phyloP scores from a whole-genome alignment of 208 protist species.

The Porcisia deanei region DNA sequence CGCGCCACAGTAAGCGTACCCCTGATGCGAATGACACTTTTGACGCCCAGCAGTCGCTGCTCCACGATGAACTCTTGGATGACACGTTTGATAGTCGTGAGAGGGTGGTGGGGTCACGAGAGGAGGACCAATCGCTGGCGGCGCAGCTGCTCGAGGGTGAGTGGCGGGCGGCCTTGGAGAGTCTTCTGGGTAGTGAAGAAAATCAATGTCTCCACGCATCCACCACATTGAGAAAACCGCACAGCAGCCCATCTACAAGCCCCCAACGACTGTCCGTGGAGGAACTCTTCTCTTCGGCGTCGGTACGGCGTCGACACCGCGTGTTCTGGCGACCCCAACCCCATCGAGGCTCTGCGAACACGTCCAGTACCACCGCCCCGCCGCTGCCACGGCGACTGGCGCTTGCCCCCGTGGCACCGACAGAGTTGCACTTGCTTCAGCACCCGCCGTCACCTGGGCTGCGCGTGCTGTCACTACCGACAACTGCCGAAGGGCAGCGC shows the following conservation, averaged over 20 bases:
- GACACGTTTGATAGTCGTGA: neutral
- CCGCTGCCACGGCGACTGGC: slow-evolving; percentile 12
- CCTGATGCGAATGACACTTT: neutral
- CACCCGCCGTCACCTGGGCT: slow-evolving; percentile 16
- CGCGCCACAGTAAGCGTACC: neutral
- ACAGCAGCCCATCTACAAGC: neutral
- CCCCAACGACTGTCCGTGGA: neutral
- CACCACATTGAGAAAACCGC: neutral
- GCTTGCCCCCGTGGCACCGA: slow-evolving; percentile 9
- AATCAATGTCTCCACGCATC: neutral
- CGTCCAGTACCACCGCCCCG: neutral
- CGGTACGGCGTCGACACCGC: slow-evolving; percentile 17
- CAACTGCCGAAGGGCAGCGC: neutral
- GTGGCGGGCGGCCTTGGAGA: neutral
- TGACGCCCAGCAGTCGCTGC: neutral
- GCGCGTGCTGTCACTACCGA: neutral
- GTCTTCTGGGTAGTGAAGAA: neutral
- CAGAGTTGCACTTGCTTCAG: slow-evolving; percentile 23
- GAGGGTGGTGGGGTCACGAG: neutral
- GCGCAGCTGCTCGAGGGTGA: slow-evolving; percentile 12
- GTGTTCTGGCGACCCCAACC: neutral
- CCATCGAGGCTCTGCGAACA: neutral
- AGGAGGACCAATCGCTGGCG: slow-evolving; percentile 7
- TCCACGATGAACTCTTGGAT: neutral
- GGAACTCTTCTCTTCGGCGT: slow-evolving; percentile 5